Percentiles rank a stretch among this genome's conserved stretches.
Evolutionary conservation across 2,329 filamentous ascomycete genomes (phyloP).

Genomic region (Rutstroemia sydowiana): DNA sequence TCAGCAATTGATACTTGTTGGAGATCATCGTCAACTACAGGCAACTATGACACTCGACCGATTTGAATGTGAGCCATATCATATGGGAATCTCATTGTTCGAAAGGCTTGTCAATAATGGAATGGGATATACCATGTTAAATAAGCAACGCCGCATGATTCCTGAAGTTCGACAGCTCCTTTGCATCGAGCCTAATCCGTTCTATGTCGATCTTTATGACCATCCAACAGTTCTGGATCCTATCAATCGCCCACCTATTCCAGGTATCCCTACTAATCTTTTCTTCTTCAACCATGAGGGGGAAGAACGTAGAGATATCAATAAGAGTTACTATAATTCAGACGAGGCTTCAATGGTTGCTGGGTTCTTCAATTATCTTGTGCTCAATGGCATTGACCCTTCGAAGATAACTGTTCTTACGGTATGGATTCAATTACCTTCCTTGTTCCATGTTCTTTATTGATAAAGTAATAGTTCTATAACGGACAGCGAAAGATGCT

Average conservation of each 20-base stretch:
- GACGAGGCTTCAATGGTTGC: conserved; percentile 71
- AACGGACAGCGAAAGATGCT: conserved; percentile 71
- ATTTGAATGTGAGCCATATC: conserved; percentile 49
- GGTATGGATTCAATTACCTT: neutral
- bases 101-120: conserved; percentile 56
- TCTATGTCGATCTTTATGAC: conserved; percentile 53
- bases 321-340: conserved; percentile 61
- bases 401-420: conserved; percentile 71
- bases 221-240: conserved; percentile 48
- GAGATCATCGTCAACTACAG: conserved; percentile 62
- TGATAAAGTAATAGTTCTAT: conserved; percentile 52
- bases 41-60: conserved; percentile 50
- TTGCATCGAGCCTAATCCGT: conserved; percentile 36
- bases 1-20: conserved; percentile 59
- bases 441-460: neutral
- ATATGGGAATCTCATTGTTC: conserved; percentile 59
- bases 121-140: conserved; percentile 47
- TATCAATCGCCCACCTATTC: conserved; percentile 45
- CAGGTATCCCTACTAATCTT: conserved; percentile 53
- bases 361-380: conserved; percentile 63
- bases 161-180: conserved; percentile 57
- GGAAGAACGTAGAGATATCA: conserved; percentile 55
- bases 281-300: conserved; percentile 60
- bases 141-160: conserved; percentile 60
- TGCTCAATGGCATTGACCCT: conserved; percentile 54